Evolutionary conservation across 2,329 filamentous ascomycete species (phyloP), one percentile per base, ranked within the genome.

Genomic region (Neonectria ditissima): DNA sequence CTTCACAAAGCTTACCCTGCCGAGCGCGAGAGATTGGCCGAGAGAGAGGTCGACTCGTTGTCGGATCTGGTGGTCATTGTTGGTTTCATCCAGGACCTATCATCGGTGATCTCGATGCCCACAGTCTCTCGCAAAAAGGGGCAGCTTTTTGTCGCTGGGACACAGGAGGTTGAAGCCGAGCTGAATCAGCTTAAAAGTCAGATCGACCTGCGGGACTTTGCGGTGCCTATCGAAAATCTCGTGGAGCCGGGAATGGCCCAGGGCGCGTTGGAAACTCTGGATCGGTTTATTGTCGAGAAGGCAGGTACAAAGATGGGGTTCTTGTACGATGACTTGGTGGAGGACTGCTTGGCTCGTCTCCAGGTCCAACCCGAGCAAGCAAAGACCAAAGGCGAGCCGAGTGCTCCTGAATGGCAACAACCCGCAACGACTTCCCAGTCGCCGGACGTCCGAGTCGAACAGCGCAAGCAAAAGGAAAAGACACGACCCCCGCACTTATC

Each of bases 291-390:
- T 3, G 37, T 73, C 1, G 72, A 79, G 0, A 80, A 79, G 26
- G 65, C 76, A 0, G 81, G 82, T 2, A 74, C 76, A 0, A 80
- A 75, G n/a, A 63, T 85, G 14, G 79, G 78, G 1, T 77, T 77
- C 44, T 67, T 84, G 0, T 86, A 84, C 63, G 74, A 82, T 47
- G 79, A 83, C 47, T 55, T 82, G 7, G 68, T 83, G 3, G 73
- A 82, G 0, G 76, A 80, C 1, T 79, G 77, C 55, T 47, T 84
- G 0, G 39, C 65, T 1, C 70, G 75, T 5, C 63, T 84, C 0
- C 59, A 79, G 18, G 62, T 65, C 1, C 74, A 75, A 22, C 73
- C 74, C 14, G 60, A 74, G 14, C 56, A 75, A 5, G 44, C 64
- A 5, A 75, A 75, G 43, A 65, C 67, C 4, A 73, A 74, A 13